phyloP scores from a whole-genome alignment of 1,284 basidiomycete genomes.

The Nidula niveotomentosa region DNA sequence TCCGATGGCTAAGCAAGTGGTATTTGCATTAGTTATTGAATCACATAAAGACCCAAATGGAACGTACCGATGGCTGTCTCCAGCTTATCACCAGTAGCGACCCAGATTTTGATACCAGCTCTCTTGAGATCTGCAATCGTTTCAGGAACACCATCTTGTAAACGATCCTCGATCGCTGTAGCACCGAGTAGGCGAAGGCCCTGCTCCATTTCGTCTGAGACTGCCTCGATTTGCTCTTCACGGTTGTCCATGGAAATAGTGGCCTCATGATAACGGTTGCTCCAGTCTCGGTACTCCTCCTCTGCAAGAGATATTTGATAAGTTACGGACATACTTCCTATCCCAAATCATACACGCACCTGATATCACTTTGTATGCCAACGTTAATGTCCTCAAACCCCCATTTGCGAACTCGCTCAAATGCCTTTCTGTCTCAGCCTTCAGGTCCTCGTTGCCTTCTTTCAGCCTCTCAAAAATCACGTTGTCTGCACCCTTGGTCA shows the following conservation, averaged over 20 bases:
- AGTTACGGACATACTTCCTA: no score
- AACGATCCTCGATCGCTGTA: constrained; percentile 95
- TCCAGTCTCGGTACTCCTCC: constrained; percentile 83
- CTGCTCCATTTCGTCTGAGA: constrained; percentile 82
- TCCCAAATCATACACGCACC: constrained; percentile 32
- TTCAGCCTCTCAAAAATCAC: constrained; percentile 93
- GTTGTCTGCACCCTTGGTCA: constrained; percentile 91
- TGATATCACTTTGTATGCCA: constrained; percentile 85
- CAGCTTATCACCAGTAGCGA: constrained; percentile 98
- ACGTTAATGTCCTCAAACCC: constrained; percentile 88
- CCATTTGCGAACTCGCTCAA: constrained; percentile 89
- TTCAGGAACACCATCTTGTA: constrained; percentile 98
- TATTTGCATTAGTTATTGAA: neutral
- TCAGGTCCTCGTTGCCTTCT: constrained; percentile 64
- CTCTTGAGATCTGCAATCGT: constrained; percentile 94
- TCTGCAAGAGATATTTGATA: constrained; percentile 34
- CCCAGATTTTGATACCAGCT: constrained; percentile 99
- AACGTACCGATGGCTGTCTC: constrained; percentile 89
- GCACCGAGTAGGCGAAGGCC: constrained; percentile 89
- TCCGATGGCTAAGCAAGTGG: constrained; percentile 73
- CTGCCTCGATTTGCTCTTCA: constrained; percentile 77
- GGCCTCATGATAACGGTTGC: constrained; percentile 80
- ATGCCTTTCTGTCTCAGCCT: constrained; percentile 78
- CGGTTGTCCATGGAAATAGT: constrained; percentile 78
- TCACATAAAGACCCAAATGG: neutral